Percentiles rank a stretch among this genome's conserved stretches.
phyloP scores from a whole-genome alignment of 2,329 filamentous ascomycete species.

The Seiridium cupressi region DNA sequence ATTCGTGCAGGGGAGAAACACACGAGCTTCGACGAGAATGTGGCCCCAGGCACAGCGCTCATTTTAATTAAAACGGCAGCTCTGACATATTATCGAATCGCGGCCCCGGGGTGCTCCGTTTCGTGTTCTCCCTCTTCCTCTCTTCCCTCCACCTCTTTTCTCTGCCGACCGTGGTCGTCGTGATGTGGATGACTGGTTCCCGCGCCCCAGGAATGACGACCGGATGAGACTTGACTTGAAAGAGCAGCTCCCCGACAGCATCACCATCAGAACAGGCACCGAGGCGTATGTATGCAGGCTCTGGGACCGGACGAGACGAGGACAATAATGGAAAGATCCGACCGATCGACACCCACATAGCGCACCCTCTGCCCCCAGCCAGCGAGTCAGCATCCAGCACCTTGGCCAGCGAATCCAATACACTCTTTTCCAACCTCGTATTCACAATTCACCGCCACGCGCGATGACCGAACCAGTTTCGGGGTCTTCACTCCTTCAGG shows the following conservation, averaged over 20 bases:
- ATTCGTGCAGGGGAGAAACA: neutral
- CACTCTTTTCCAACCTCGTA: conserved; percentile 28
- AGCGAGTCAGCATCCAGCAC: conserved; percentile 17
- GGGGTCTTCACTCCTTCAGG: conserved; percentile 50
- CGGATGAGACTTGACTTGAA: neutral
- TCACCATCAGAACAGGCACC: no score
- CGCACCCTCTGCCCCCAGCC: conserved; percentile 5
- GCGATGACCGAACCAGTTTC: conserved; percentile 43
- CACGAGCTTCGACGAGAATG: neutral
- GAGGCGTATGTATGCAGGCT: no score
- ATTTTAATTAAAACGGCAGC: conserved; percentile 9
- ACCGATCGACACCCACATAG: conserved; percentile 12
- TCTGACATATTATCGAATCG: conserved; percentile 9
- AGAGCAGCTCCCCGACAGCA: neutral
- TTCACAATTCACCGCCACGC: conserved; percentile 36
- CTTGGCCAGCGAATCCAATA: conserved; percentile 21
- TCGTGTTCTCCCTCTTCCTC: neutral
- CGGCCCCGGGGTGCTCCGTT: neutral
- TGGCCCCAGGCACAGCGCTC: neutral
- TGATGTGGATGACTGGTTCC: conserved; percentile 10
- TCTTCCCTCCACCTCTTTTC: neutral
- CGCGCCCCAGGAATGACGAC: conserved; percentile 5
- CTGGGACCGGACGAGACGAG: neutral
- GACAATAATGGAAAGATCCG: conserved; percentile 8
- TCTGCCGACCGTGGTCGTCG: conserved; percentile 5